phyloP scores from a whole-genome alignment of 345 rosid species.

The Gossypium thurberi region DNA sequence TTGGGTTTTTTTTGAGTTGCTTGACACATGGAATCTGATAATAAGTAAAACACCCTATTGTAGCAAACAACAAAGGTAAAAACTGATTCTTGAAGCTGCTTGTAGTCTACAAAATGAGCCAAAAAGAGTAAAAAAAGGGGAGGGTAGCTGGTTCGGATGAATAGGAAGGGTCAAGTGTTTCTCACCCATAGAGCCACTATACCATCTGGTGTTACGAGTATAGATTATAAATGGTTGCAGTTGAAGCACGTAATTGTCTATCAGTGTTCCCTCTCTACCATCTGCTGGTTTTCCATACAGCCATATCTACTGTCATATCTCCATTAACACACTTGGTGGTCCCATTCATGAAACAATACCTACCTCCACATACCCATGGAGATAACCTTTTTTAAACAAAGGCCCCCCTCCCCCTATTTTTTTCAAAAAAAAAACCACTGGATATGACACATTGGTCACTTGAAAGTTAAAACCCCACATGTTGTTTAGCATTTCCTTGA shows the following conservation, averaged over 20 bases:
- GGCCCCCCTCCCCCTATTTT: too few relatives aligned
- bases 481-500: conserved; percentile 1
- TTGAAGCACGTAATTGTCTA: conserved; percentile 48
- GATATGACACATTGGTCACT: conserved; percentile 8
- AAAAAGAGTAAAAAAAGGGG: not conserved
- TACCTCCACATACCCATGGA: conserved; percentile 24
- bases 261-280: conserved; percentile 41
- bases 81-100: conserved; percentile 18
- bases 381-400: conserved; percentile 12
- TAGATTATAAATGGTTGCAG: conserved; percentile 40
- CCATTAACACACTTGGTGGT: conserved; percentile 30
- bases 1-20: conserved; percentile 20
- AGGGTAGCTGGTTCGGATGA: too few relatives aligned
- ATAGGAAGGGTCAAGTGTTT: too few relatives aligned
- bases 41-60: not conserved
- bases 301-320: conserved; percentile 16
- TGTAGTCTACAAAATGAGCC: not conserved
- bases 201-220: conserved; percentile 34
- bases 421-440: not conserved
- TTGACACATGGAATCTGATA: conserved; percentile 63
- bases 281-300: conserved; percentile 38
- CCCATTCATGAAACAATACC: conserved; percentile 29
- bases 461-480: conserved; percentile 1
- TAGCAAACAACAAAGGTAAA: conserved; percentile 18
- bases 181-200: conserved; percentile 26